Base-by-base conservation (phyloP, 768 basidiomycete genomes). In the Grammothele lineata region DNA sequence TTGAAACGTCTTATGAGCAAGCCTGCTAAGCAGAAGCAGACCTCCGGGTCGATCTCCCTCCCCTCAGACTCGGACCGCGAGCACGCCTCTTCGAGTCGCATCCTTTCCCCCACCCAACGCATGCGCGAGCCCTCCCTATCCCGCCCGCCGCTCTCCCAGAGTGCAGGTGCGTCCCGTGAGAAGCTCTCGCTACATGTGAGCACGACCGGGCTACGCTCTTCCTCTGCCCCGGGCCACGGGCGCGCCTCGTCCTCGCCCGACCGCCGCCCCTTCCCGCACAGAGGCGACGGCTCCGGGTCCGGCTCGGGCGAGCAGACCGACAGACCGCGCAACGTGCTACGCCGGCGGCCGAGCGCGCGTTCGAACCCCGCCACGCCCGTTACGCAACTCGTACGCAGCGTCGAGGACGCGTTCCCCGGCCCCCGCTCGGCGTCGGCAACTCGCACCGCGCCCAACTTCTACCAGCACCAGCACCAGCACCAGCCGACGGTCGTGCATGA, bases 1-100 rank as follows among this genome's bases (percentile, higher is more conserved):
- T 53, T 64, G 38, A 64, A 64, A 39, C 54, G 62, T 3, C 57
- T 64, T 3, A 52, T 64, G 37, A 62, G 61, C 54, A 64, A 64
- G 51, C 62, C 62, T 12, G 57, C 61, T 4, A 50, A 35, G 24
- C 57, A 59, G 37, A 47, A 27, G 11, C 46, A 50, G n/a, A 56
- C 56, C 9, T 58, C 60, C 39, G 43, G 57, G 8, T 61, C 62
- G 5, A 35, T 58, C 0, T 30, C 27, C 27, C 27, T 30, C 53
- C n/a, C 54, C 25, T 59, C 57, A 15, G 62, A 60, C 50, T 57
- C 61, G 2, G 62, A 64, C 33, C 40, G 43, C 4, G 21, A 15
- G 45, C 25, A 37, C 34, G 26, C 47, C 48, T 30, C 50, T 11
- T 48, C 43, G 1, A 43, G 47, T 19, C 41, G 46, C 23, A 26